phyloP scores from a whole-genome alignment of 768 basidiomycete species.

The Rhodotorula diobovata region DNA sequence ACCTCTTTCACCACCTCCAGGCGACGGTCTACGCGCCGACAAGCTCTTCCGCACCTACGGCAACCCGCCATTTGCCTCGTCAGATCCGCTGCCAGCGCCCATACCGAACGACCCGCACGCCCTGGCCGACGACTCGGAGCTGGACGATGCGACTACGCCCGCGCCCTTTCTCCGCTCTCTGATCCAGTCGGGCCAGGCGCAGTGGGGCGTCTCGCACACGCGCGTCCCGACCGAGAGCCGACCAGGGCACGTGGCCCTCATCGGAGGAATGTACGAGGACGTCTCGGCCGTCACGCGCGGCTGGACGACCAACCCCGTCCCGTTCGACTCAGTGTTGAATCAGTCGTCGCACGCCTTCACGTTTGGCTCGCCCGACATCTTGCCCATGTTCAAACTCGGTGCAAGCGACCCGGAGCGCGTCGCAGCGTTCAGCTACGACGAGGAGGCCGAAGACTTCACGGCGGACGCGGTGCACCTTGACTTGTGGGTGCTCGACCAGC shows the following conservation, averaged over 20 bases:
- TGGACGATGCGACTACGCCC: slow-evolving; percentile 21
- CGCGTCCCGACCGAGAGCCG: slow-evolving; percentile 81
- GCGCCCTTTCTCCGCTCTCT: slow-evolving; percentile 67
- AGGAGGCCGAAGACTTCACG: slow-evolving; percentile 77
- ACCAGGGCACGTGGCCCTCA: slow-evolving; percentile 83
- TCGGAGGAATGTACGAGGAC: slow-evolving; percentile 88
- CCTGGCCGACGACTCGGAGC: not conserved
- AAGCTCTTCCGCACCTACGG: slow-evolving; percentile 64
- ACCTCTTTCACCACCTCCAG: slow-evolving; percentile 43
- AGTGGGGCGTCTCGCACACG: slow-evolving; percentile 79
- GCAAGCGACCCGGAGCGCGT: slow-evolving; percentile 63
- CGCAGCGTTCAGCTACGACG: slow-evolving; percentile 68
- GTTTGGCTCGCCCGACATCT: slow-evolving; percentile 81
- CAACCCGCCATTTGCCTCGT: slow-evolving; percentile 55
- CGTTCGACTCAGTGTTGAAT: slow-evolving; percentile 86
- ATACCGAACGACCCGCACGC: not conserved
- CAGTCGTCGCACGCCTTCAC: slow-evolving; percentile 71
- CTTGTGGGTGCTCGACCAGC: slow-evolving; percentile 69
- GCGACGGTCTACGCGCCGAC: slow-evolving; percentile 79
- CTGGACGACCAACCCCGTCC: slow-evolving; percentile 50
- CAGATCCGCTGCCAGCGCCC: slow-evolving; percentile 42
- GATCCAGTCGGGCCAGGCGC: slow-evolving; percentile 63
- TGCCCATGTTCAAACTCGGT: slow-evolving; percentile 79
- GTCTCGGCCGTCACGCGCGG: slow-evolving; percentile 80
- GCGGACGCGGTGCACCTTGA: slow-evolving; percentile 76